Base-by-base conservation (phyloP, 2,329 filamentous ascomycete species). In the Arthrobotrys sinensis region DNA sequence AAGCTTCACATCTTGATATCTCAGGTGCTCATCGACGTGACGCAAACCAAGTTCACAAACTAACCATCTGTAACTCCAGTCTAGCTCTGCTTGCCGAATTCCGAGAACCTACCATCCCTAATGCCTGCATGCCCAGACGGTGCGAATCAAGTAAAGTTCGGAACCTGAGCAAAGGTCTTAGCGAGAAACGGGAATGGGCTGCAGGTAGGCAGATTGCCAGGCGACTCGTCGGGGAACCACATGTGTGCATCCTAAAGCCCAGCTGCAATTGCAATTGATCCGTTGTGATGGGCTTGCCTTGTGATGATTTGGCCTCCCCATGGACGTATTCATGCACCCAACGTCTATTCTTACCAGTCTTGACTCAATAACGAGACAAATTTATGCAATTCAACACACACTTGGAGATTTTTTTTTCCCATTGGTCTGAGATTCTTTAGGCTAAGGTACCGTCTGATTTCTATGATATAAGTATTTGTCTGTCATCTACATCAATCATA, bases 161-260 rank as follows among this genome's bases (percentile, higher is more conserved):
- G 46, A 71, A 71, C 45, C 55, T 55, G 38, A 36, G 28, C 34
- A 53, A 71, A 24, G 40, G 65, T 50, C 16, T 60, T 53, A 71
- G 67, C 67, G 67, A 71, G 67, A 64, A 60, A 70, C 67, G 55
- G 67, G 67, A 60, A 71, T 53, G 34, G 36, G 32, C 48, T 68
- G 46, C 64, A 53, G 46, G 50, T 28, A 46, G 64, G 52, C 66
- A 63, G 67, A 45, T 28, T 63, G 67, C 55, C 55, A 71, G 60
- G 67, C 55, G 72, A 67, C 55, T 64, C 66, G 52, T 77, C 72
- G 72, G 72, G 72, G 57, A 69, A 77, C 72, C 34, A 67, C 72
- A 77, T 63, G 53, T 57, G 48, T 65, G 50, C 57, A 70, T 77
- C 46, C 53, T 40, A 14, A 36, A 50, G 21, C 48, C 57, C 21